Percentiles rank a stretch among this genome's conserved stretches.
Conservation (phyloP, 2,329 filamentous ascomycete genomes). For the Fusarium robinianum region DNA sequence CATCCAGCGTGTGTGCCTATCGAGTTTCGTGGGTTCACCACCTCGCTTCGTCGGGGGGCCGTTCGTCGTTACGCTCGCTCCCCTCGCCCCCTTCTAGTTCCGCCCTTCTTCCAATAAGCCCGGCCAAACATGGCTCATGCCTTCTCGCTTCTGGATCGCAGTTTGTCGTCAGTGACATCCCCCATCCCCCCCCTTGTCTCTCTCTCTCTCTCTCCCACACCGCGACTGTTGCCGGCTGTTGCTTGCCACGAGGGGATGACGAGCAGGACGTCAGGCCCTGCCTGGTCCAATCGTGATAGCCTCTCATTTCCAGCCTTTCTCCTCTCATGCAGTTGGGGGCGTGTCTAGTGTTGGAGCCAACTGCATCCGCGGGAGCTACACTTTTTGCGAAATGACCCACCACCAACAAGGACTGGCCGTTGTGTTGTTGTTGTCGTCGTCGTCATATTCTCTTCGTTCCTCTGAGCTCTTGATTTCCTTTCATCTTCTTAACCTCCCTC, state of each 20-base stretch:
- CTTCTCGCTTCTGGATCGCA: slow-evolving; percentile 25
- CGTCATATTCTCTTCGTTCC: slow-evolving; percentile 1
- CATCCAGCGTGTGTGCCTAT: too few relatives aligned
- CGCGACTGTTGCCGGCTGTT: too few relatives aligned
- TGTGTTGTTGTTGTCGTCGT: slow-evolving; percentile 1
- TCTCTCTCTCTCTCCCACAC: slow-evolving; percentile 19
- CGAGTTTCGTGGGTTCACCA: too few relatives aligned
- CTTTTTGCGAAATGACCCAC: slow-evolving; percentile 8
- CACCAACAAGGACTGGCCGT: too few relatives aligned
- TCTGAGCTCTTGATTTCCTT: background rate
- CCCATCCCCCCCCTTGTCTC: too few relatives aligned
- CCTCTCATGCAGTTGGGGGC: slow-evolving; percentile 22
- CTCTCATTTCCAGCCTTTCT: slow-evolving; percentile 12
- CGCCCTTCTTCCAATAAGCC: slow-evolving; percentile 22
- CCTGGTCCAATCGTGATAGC: slow-evolving; percentile 1
- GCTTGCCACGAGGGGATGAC: too few relatives aligned
- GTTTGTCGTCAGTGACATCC: slow-evolving; percentile 26
- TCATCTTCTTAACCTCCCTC: background rate
- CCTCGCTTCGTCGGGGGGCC: slow-evolving; percentile 27
- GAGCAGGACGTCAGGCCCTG: too few relatives aligned
- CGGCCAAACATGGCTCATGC: slow-evolving; percentile 4
- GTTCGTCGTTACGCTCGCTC: slow-evolving; percentile 19
- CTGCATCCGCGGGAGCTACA: slow-evolving; percentile 17
- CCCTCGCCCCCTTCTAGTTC: slow-evolving; percentile 28
- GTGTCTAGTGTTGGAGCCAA: slow-evolving; percentile 17